Percentiles rank a stretch among this genome's conserved stretches.
These are phyloP conservation scores for Allium sativum DNA, from an alignment of 106 monocot genomes.

Conservation along the genomic window DNA sequence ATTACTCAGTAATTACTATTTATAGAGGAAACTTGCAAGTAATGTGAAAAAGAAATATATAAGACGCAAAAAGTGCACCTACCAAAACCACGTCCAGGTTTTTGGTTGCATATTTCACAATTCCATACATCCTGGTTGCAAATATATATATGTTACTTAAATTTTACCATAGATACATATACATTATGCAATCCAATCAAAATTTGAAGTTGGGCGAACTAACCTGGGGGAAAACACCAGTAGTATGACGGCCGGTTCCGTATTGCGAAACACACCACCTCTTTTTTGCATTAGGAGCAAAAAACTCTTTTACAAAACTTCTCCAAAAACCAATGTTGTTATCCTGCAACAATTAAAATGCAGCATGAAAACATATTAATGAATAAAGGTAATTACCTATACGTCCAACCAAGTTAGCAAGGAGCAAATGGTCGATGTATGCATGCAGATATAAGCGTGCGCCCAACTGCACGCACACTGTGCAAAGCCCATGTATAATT, in stretches of 20 bases:
- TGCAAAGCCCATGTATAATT: too few species aligned
- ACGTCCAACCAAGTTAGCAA: too few species aligned
- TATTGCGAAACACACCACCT: conserved; percentile 87
- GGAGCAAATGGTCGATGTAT: too few species aligned
- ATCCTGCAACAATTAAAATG: conserved; percentile 38
- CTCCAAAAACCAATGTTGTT: conserved; percentile 89
- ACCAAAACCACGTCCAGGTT: conserved; percentile 99
- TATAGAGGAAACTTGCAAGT: neutral
- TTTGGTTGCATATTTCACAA: conserved; percentile 93
- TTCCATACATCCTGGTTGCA: conserved; percentile 84
- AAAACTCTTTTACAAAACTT: conserved; percentile 57
- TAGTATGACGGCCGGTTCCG: conserved; percentile 65
- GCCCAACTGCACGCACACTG: too few species aligned
- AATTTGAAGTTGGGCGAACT: neutral
- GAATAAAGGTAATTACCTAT: neutral
- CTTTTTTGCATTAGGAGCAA: conserved; percentile 70
- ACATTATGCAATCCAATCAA: neutral
- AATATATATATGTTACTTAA: neutral
- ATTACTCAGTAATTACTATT: too few species aligned
- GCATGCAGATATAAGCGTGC: too few species aligned
- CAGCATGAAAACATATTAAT: neutral
- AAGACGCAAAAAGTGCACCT: conserved; percentile 15
- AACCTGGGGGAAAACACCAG: conserved; percentile 79
- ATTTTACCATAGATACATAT: neutral
- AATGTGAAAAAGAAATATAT: neutral